Conservation (phyloP, 306 rosid species). For the Quercus wislizeni region DNA sequence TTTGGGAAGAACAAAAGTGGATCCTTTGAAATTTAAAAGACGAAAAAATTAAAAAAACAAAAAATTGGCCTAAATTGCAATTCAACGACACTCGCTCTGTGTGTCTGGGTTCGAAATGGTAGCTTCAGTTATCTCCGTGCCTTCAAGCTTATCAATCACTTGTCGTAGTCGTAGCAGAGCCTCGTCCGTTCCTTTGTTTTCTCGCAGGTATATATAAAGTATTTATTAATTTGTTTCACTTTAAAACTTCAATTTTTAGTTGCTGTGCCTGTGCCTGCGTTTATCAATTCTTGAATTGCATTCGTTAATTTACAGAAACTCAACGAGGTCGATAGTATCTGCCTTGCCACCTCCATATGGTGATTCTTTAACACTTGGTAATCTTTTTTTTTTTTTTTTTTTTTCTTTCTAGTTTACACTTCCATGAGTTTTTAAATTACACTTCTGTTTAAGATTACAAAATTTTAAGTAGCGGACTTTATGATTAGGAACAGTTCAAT, state of each 20-base stretch:
- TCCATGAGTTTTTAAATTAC: not conserved
- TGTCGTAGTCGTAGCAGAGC: constrained; percentile 41
- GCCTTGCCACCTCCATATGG: constrained; percentile 55
- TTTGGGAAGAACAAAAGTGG: no score
- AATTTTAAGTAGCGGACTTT: not conserved
- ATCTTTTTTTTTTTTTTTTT: not conserved
- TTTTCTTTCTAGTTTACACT: not conserved
- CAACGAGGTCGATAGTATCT: constrained; percentile 39
- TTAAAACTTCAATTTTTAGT: not conserved
- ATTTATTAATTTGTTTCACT: not conserved
- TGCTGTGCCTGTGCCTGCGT: no score
- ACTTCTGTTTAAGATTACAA: not conserved
- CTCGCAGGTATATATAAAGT: constrained; percentile 43
- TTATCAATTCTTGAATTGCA: not conserved
- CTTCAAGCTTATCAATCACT: constrained; percentile 57
- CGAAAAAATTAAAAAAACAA: not conserved
- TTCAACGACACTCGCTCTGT: not conserved
- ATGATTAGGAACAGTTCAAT: not conserved
- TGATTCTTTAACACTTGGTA: constrained; percentile 50
- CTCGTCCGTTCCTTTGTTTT: constrained; percentile 26
- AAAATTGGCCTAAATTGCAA: not conserved
- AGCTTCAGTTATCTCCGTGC: constrained; percentile 50
- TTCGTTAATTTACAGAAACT: constrained; percentile 39
- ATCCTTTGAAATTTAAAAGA: no score
- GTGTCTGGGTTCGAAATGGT: constrained; percentile 41